These are phyloP conservation scores for Boletus rubescentipes DNA, from an alignment of 768 basidiomycete species.

Conservation along the genomic window DNA sequence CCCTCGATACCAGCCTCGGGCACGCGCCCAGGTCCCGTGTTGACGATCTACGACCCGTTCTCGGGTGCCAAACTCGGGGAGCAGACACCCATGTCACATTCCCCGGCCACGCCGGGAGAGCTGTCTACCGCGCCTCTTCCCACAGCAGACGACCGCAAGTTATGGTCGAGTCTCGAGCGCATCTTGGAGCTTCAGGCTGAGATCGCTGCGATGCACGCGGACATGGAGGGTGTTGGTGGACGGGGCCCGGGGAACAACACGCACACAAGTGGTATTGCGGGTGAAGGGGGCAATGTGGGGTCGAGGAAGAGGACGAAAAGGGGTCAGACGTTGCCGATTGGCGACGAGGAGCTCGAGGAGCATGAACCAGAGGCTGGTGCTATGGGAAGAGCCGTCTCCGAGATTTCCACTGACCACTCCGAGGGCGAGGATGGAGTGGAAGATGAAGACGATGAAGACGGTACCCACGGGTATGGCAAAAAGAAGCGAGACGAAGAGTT, in stretches of 20 bases:
- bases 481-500: conserved; percentile 67
- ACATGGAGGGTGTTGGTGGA: conserved; percentile 62
- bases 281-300: conserved; percentile 15
- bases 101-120: conserved; percentile 9
- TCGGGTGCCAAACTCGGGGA: conserved; percentile 30
- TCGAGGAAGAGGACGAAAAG: conserved; percentile 24
- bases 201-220: conserved; percentile 68
- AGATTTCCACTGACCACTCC: conserved; percentile 24
- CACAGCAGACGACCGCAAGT: conserved; percentile 41
- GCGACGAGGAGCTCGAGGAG: conserved; percentile 26
- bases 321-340: conserved; percentile 38
- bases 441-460: conserved; percentile 37
- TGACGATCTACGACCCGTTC: conserved; percentile 35
- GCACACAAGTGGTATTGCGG: conserved; percentile 4
- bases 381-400: conserved; percentile 19
- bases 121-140: conserved; percentile 3
- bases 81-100: conserved; percentile 8
- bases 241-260: conserved; percentile 1
- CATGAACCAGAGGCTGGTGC: conserved; percentile 7
- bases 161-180: conserved; percentile 67
- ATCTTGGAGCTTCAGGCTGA: conserved; percentile 74
- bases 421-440: conserved; percentile 38
- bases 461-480: conserved; percentile 55
- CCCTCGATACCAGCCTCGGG: conserved; percentile 6
- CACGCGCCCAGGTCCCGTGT: not conserved